Evolutionary conservation across 257 asterid genomes (phyloP), one percentile per base, ranked within the genome.

Genomic region (Sherardia arvensis): DNA sequence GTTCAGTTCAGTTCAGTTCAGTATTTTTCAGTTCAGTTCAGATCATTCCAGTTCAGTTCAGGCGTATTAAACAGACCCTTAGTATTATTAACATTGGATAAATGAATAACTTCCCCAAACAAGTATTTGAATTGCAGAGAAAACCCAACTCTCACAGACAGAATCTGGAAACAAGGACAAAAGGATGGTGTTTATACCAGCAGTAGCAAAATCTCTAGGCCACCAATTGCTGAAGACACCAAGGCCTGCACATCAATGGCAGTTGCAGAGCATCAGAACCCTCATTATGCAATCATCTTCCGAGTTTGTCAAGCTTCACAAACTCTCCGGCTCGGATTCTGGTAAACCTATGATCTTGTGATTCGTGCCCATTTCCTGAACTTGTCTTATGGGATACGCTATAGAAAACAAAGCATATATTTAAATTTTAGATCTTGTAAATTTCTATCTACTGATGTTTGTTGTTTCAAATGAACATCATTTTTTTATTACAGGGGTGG

Each of bases 221-320:
- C 66, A 26, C 23, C 74, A 28, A 57, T 62, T 67, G 40, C 64
- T 73, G 71, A 83, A 79, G 68, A 67, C 49, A 61, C 65, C 79
- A 17, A 74, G 69, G 51, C 40, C 59, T 28, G 18, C 10, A 34
- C 64, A 48, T 7, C 47, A 62, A 47, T 69, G 76, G 70, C 72
- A 49, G 49, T 74, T 86, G 66, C 91, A 76, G 71, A 75, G 70
- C 64, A 61, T 80, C 59, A 83, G 92, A 58, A 84, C 86, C 29
- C 81, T 91, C 53, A 64, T 91, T 38, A 66, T 88, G 67, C 90
- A 86, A 68, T 78, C 96, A 4, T 74, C 87, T 74, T 78, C 87
- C 8, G 85, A 88, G 33, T 82, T 86, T 34, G 91, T 91, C 66
- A 83, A 86, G 75, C 76, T 91, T 64, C 80, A 77, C 56, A 78